These are phyloP conservation scores for Phytophthora nicotianae DNA, from an alignment of 352 stramenopile genomes.

Conservation along the genomic window DNA sequence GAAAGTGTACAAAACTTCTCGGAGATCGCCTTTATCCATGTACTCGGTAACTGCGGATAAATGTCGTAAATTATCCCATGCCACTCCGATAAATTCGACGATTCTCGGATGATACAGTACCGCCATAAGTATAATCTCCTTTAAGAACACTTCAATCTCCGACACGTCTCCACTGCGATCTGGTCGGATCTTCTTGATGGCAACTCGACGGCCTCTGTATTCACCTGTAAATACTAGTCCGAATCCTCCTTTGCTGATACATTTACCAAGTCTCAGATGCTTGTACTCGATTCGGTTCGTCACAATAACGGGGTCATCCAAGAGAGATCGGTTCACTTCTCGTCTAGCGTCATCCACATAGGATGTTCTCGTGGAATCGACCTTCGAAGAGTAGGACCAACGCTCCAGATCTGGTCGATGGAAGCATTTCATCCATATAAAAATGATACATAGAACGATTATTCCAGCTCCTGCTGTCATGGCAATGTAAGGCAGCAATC, in stretches of 20 bases:
- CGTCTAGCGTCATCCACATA: constrained; percentile 19
- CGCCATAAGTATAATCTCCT: constrained; percentile 44
- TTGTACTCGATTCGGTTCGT: constrained; percentile 46
- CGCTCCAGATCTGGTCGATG: constrained; percentile 12
- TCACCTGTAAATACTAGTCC: constrained; percentile 38
- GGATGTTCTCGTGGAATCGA: constrained; percentile 18
- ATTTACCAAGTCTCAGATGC: constrained; percentile 33
- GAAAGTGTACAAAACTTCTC: constrained; percentile 51
- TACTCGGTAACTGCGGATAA: constrained; percentile 62
- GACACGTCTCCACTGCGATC: constrained; percentile 26
- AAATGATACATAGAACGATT: constrained; percentile 24
- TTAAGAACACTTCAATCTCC: constrained; percentile 38
- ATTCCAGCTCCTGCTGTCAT: constrained; percentile 20
- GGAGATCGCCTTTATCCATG: constrained; percentile 68
- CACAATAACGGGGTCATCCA: constrained; percentile 37
- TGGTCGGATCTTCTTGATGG: constrained; percentile 40
- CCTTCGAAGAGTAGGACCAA: constrained; percentile 28
- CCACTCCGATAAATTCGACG: constrained; percentile 43
- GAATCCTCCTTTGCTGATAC: constrained; percentile 39
- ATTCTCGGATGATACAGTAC: constrained; percentile 41
- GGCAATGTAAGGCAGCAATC: constrained; percentile 22
- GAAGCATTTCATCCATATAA: constrained; percentile 30
- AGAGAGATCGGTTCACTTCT: constrained; percentile 20
- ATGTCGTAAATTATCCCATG: constrained; percentile 49
- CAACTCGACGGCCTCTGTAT: constrained; percentile 31